A percentile compares a stretch with the other conserved stretches of the same genome.
phyloP scores from a whole-genome alignment of 257 asterid genomes.

The Solanum chiquidenum region DNA sequence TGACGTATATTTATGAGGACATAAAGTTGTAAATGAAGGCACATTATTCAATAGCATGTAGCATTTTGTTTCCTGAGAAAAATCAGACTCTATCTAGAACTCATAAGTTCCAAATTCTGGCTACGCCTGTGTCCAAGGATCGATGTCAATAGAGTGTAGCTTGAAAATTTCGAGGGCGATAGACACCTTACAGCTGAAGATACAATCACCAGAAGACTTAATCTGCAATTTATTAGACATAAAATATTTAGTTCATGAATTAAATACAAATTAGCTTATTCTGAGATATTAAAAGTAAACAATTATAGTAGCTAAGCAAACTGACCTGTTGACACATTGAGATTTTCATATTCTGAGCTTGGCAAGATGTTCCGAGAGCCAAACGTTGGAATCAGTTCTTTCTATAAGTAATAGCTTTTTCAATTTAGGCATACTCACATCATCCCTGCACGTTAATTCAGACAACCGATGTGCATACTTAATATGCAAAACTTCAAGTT shows the following conservation, averaged over 20 bases:
- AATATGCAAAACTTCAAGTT: slow-evolving; percentile 3
- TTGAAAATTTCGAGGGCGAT: not conserved
- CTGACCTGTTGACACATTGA: not conserved
- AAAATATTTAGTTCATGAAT: not conserved
- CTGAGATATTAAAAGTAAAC: no score
- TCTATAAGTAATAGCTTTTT: not conserved
- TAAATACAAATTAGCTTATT: not conserved
- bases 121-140: not conserved
- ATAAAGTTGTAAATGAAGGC: not conserved
- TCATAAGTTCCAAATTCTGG: not conserved
- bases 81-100: not conserved
- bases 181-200: not conserved
- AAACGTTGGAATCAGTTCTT: no score
- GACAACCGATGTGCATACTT: not conserved
- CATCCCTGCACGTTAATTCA: not conserved
- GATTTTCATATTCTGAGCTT: not conserved
- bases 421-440: not conserved
- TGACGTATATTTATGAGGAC: not conserved
- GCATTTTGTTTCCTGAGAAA: not conserved
- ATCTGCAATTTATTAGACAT: not conserved
- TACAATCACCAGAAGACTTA: slow-evolving; percentile 34
- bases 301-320: no score
- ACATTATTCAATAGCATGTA: not conserved
- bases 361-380: not conserved
- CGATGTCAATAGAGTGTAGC: no score